phyloP scores from a whole-genome alignment of 2,329 filamentous ascomycete genomes.

The Fusarium ambrosium region DNA sequence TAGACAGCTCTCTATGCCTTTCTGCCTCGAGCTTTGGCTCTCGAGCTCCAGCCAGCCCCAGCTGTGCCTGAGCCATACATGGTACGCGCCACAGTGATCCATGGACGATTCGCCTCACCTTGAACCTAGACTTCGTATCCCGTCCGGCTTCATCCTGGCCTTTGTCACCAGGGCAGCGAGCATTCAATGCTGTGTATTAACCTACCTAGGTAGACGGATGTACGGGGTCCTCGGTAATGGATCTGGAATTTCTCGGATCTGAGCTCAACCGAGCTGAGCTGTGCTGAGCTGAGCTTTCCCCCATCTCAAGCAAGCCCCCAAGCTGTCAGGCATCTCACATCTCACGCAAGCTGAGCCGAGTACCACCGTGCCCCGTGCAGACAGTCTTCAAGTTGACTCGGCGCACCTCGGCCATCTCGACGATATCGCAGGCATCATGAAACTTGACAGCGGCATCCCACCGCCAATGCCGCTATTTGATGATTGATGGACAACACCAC shows the following conservation, averaged over 20 bases:
- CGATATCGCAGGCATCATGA: conserved; percentile 13
- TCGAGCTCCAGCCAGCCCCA: conserved; percentile 9
- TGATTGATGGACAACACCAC: conserved; percentile 31
- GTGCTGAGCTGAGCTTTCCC: neutral
- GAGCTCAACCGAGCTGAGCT: conserved; percentile 26
- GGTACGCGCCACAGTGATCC: conserved; percentile 25
- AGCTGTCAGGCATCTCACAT: conserved; percentile 4
- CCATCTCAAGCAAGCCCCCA: neutral
- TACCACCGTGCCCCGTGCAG: neutral
- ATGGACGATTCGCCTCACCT: conserved; percentile 32
- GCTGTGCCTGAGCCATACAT: conserved; percentile 17
- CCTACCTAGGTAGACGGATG: conserved; percentile 12
- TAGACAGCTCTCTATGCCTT: conserved; percentile 13
- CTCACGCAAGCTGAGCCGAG: conserved; percentile 4
- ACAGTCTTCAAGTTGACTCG: neutral
- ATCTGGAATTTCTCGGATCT: conserved; percentile 29
- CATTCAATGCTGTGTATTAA: conserved; percentile 1
- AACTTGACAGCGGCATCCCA: conserved; percentile 20
- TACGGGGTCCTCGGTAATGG: conserved; percentile 24
- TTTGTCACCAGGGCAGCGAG: conserved; percentile 13
- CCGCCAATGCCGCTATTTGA: conserved; percentile 22
- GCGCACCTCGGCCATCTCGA: conserved; percentile 9
- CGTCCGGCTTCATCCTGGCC: conserved; percentile 38
- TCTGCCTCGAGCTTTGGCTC: conserved; percentile 15
- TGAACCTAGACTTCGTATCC: conserved; percentile 27